A percentile compares a stretch with the other conserved stretches of the same genome.
phyloP scores from a whole-genome alignment of 441 rosid genomes.

The Populus hybrid region DNA sequence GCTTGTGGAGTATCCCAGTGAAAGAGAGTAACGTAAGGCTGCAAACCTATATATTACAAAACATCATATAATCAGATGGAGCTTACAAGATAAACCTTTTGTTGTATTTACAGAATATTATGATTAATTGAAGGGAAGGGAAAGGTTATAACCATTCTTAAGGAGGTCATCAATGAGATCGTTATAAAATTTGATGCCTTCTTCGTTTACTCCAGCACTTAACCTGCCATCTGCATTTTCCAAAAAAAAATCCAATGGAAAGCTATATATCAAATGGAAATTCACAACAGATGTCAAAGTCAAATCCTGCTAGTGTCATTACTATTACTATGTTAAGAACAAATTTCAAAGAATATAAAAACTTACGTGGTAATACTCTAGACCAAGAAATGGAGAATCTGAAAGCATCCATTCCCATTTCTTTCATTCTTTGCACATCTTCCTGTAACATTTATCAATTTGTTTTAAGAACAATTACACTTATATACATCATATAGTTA shows the following conservation, averaged over 20 bases:
- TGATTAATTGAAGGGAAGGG: neutral
- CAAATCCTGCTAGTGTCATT: neutral
- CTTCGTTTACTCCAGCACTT: neutral
- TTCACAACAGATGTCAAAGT: neutral
- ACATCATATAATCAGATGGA: neutral
- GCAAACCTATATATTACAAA: neutral
- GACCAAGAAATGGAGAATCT: neutral
- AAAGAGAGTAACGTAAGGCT: neutral
- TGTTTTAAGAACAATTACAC: neutral
- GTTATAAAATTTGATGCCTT: neutral
- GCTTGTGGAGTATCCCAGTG: no score
- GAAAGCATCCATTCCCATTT: neutral
- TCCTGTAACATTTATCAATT: neutral
- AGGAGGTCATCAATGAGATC: neutral
- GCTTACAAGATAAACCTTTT: neutral
- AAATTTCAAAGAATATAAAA: no score
- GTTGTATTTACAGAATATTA: neutral
- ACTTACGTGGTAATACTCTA: neutral
- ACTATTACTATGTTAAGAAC: neutral
- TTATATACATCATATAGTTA: neutral
- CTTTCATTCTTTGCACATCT: neutral
- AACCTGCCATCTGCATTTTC: neutral
- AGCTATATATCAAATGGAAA: neutral
- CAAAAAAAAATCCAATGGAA: neutral
- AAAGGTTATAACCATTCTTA: neutral